Evolutionary conservation across 495 filamentous ascomycete genomes (phyloP), one percentile per base, ranked within the genome.

Genomic region (Corynascus novoguineensis): DNA sequence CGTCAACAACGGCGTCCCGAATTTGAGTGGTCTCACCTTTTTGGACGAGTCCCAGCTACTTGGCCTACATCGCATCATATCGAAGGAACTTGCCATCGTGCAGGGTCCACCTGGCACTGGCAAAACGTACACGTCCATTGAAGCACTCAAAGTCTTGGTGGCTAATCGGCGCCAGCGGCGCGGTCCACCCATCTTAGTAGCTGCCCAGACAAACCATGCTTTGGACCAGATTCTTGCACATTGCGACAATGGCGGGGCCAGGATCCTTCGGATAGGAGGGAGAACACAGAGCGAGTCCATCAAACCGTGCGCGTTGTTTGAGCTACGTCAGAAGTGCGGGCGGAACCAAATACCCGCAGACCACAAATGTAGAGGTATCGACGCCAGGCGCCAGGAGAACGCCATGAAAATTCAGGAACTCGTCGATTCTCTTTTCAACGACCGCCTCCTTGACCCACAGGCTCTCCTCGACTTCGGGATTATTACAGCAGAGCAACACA

Each of bases 51-150:
- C 86, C 0, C 91, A 96, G 66, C 76, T 83, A 44, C 64, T 67
- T 5, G 90, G 86, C 11, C 73, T 95, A 0, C 75, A 79, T 25
- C 75, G 83, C 0, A 90, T 95, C 8, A 65, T 96, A 8, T 86
- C 86, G 0, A 88, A 85, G 48, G 76, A 79, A 35, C 61, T 98
- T 1, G 80, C 89, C 3, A 86, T 98, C 35, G 73, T 96, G 0
- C 92, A 97, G 72, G 92, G 92, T 0, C 92, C 92, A 8, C 92
- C 92, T 4, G 92, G 92, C 1, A 96, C 92, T 2, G 92, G 92
- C 12, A 95, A 95, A 63, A 95, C 91, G 0, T 83, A 83, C 59
- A 83, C 89, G 0, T 92, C 89, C 0, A 79, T 92, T 1, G 67
- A 82, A 37, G 88, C 88, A 1, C 66, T 97, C 28, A 83, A 81